Conservation (phyloP, 306 rosid species). For the Fagus crenata region DNA sequence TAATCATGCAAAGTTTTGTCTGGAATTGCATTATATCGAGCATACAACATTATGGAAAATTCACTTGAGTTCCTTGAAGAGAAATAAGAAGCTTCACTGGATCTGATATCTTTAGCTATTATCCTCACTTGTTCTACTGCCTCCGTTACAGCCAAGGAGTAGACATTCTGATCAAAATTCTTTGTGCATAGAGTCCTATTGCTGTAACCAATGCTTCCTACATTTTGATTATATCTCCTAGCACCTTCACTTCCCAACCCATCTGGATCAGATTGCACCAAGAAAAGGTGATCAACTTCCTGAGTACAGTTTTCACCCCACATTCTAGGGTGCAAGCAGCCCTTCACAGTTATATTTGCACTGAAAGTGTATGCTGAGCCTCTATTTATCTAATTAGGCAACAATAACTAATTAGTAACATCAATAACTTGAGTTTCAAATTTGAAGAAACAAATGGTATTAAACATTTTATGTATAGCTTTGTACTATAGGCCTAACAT, state of each 20-base stretch:
- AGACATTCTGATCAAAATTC: not conserved
- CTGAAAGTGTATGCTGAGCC: slow-evolving; percentile 3
- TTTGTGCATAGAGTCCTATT: not conserved
- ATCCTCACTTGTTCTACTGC: slow-evolving; percentile 1
- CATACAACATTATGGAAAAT: slow-evolving; percentile 11
- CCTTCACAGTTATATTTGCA: slow-evolving; percentile 17
- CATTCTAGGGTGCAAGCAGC: slow-evolving; percentile 4
- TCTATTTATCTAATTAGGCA: not conserved
- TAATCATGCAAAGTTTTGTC: slow-evolving; percentile 12
- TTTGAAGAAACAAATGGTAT: too few species aligned
- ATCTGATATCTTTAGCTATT: not conserved
- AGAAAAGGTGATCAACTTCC: slow-evolving; percentile 4
- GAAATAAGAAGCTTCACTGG: too few species aligned
- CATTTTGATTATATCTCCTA: not conserved
- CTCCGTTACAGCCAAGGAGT: not conserved
- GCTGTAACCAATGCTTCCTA: not conserved
- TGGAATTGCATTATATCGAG: slow-evolving; percentile 10
- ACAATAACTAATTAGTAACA: not conserved
- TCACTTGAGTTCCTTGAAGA: not conserved
- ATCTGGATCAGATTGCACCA: not conserved
- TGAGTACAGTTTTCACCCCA: slow-evolving; percentile 17
- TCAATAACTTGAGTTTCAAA: too few species aligned
- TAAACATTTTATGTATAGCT: not conserved
- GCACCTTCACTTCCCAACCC: too few species aligned
- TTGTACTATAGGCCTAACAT: not conserved